Evolutionary conservation across 202 grass and related monocot genomes (phyloP).

Genomic region (Elaeis oleifera): DNA sequence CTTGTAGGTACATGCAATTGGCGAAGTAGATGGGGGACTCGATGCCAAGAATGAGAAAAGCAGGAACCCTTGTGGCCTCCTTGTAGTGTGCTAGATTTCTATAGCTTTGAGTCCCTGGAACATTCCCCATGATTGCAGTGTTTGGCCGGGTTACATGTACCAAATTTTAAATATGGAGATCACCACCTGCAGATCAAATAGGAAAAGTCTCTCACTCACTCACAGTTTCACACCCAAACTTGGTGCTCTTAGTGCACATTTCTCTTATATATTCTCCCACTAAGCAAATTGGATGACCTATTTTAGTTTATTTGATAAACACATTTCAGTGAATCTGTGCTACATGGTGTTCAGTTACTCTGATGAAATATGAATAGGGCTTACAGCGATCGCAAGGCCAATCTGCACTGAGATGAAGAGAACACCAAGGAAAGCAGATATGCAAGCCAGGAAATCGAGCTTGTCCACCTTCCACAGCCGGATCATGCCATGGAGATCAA

Average conservation of each 20-base stretch:
- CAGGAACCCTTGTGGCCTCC: constrained; percentile 55
- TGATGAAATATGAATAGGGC: not conserved
- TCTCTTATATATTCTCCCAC: no score
- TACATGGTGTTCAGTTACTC: no score
- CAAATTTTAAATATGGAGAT: constrained; percentile 91
- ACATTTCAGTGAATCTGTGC: no score
- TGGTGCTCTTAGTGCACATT: no score
- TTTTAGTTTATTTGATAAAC: no score
- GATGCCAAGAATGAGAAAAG: constrained; percentile 66
- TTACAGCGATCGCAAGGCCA: constrained; percentile 70
- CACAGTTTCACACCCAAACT: no score
- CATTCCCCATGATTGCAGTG: constrained; percentile 50
- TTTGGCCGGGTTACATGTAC: constrained; percentile 82
- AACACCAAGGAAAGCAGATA: constrained; percentile 72
- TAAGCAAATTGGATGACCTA: no score
- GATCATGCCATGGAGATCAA: constrained; percentile 58
- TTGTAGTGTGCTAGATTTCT: constrained; percentile 69
- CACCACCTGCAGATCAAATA: constrained; percentile 30
- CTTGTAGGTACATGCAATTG: constrained; percentile 77
- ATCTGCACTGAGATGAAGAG: constrained; percentile 83
- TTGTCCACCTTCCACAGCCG: constrained; percentile 92
- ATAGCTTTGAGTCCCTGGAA: constrained; percentile 77
- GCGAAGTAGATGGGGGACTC: constrained; percentile 91
- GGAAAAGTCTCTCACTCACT: no score
- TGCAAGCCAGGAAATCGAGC: constrained; percentile 78